Base-by-base conservation (phyloP, 495 filamentous ascomycete species). In the Trichoderma orchidacearum region DNA sequence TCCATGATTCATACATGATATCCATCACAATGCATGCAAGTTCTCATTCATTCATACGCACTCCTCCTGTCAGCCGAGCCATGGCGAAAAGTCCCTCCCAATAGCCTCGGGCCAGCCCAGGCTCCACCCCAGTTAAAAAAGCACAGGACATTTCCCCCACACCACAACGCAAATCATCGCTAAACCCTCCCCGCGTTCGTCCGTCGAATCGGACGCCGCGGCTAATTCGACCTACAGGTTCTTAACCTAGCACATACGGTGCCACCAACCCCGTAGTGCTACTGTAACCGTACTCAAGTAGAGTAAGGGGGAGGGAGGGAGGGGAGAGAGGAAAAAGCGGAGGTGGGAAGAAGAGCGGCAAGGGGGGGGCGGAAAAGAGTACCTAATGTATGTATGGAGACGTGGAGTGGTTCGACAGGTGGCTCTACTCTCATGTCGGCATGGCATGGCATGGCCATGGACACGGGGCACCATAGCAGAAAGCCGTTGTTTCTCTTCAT, bases 161-260 rank as follows among this genome's bases (percentile, higher is more conserved):
- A 5, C 34, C 34, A 15, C 36, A 41, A 23, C 41, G 21, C 21
- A 15, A 48, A 23, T 23, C 41, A 25, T 17, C 18, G 18, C 21
- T 21, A n/a, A n/a, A 45, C 38, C 41, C 18, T 48, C 41, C 41
- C 41, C 41, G 41, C 41, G 41, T 48, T 48, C 18, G 23, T 23
- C 41, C 41, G 41, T 48, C 41, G 41, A 48, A 48, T 48, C 41
- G 41, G 41, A 48, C 41, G 41, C 41, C 41, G 41, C 41, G 41
- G 41, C 41, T 48, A 48, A 27, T 48, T 8, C 18, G 11, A 18
- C 32, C 12, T 1, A 11, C n/a, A 35, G 32, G 32, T n/a, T 35
- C 12, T n/a, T 13, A 35, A 35, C n/a, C n/a, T n/a, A n/a, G n/a
- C n/a, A n/a, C n/a, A n/a, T n/a, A n/a, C n/a, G n/a, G n/a, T n/a